These are phyloP conservation scores for Trichoderma sp. DNA, from an alignment of 2,329 filamentous ascomycete genomes.

Conservation along the genomic window DNA sequence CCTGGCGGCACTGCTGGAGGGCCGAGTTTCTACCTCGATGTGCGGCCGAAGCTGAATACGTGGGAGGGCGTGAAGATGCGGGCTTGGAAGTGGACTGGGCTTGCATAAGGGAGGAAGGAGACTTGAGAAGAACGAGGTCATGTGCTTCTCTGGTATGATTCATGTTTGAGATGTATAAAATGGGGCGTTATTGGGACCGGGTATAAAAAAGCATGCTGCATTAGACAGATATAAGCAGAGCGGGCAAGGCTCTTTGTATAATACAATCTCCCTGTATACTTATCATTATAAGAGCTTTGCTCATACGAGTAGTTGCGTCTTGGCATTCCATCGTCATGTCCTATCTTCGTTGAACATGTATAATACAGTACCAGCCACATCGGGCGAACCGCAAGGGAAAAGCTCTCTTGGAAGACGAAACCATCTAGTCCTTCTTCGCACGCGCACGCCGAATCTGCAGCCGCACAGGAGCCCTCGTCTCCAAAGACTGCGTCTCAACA, in stretches of 20 bases:
- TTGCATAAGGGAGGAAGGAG: constrained; percentile 41
- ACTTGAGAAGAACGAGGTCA: too few relatives aligned
- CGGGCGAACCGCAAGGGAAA: background rate
- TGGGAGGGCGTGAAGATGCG: constrained; percentile 71
- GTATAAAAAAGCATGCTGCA: background rate
- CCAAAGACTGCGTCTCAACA: constrained; percentile 39
- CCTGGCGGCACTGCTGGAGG: constrained; percentile 40
- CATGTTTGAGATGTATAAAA: background rate
- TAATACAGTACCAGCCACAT: background rate
- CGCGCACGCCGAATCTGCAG: constrained; percentile 31
- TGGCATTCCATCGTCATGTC: background rate
- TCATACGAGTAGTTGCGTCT: background rate
- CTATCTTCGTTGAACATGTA: constrained; percentile 4
- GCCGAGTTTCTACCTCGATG: constrained; percentile 67
- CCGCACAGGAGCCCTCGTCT: constrained; percentile 41
- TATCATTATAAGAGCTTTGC: background rate
- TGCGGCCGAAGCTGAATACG: constrained; percentile 67
- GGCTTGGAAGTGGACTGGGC: constrained; percentile 50
- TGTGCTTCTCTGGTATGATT: background rate
- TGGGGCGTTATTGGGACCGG: background rate
- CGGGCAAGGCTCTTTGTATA: background rate
- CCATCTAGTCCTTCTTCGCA: constrained; percentile 34
- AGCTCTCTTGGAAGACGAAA: background rate
- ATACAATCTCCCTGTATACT: constrained; percentile 14
- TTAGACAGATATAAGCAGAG: constrained; percentile 6